Evolutionary conservation across 2,329 filamentous ascomycete species (phyloP).

Genomic region (Harringtonia lauricola): DNA sequence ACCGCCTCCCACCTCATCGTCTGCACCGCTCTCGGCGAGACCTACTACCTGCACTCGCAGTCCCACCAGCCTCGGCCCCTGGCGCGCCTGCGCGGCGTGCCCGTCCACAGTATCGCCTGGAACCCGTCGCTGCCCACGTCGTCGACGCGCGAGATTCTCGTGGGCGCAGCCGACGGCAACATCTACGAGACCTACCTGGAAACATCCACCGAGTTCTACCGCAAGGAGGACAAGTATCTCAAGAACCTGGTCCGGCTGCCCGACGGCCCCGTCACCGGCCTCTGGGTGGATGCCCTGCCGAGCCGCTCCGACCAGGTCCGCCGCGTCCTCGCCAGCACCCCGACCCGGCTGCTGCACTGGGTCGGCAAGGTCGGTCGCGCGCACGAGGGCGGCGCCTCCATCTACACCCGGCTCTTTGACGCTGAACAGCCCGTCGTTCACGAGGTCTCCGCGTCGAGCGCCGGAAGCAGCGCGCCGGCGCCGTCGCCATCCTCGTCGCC

Average conservation of each 20-base stretch:
- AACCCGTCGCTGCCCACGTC: conserved; percentile 87
- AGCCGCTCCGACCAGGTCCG: conserved; percentile 54
- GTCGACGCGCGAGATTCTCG: conserved; percentile 84
- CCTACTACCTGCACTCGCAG: conserved; percentile 95
- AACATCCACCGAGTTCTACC: conserved; percentile 87
- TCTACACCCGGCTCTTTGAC: conserved; percentile 84
- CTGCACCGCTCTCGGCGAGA: conserved; percentile 84
- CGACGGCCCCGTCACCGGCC: conserved; percentile 72
- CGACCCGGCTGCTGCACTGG: conserved; percentile 68
- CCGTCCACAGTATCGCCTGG: conserved; percentile 87
- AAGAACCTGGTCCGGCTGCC: conserved; percentile 73
- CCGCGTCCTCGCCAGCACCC: conserved; percentile 70
- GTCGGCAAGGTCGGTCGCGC: conserved; percentile 64
- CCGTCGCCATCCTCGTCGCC: conserved; percentile 12
- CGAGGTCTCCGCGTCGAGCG: conserved; percentile 46
- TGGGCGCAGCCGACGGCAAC: conserved; percentile 87
- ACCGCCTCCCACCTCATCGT: conserved; percentile 91
- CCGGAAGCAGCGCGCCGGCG: neutral
- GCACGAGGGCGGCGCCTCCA: conserved; percentile 65
- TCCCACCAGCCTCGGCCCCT: conserved; percentile 78
- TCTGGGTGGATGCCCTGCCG: conserved; percentile 69
- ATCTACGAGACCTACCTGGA: conserved; percentile 95
- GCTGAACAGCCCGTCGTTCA: conserved; percentile 69
- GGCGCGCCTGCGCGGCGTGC: conserved; percentile 71
- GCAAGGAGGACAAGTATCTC: conserved; percentile 86